These are phyloP conservation scores for Seiridium unicorne DNA, from an alignment of 2,329 filamentous ascomycete genomes.

Conservation along the genomic window DNA sequence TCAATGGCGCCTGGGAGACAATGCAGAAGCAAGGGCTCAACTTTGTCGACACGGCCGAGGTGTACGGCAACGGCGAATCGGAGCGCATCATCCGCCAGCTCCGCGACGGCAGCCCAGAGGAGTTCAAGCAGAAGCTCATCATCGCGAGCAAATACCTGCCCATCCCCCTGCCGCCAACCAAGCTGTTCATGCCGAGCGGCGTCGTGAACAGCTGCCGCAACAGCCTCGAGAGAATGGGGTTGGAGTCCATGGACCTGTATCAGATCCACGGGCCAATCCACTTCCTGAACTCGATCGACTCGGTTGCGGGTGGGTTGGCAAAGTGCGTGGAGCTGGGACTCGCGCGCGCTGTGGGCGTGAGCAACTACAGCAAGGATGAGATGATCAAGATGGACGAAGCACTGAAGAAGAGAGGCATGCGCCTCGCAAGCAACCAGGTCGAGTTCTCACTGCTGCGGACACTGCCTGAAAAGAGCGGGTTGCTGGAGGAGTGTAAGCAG, in stretches of 20 bases:
- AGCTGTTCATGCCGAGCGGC: conserved; percentile 19
- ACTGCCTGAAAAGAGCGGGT: conserved; percentile 35
- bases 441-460: conserved; percentile 41
- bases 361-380: conserved; percentile 39
- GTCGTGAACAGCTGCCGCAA: conserved; percentile 33
- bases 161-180: conserved; percentile 29
- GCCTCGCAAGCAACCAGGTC: conserved; percentile 42
- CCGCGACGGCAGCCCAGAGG: conserved; percentile 31
- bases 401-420: conserved; percentile 31
- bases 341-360: conserved; percentile 38
- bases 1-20: conserved; percentile 24
- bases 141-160: conserved; percentile 40
- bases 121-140: conserved; percentile 25
- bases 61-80: conserved; percentile 38
- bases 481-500: conserved; percentile 36
- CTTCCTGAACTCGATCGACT: conserved; percentile 31
- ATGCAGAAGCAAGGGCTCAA: conserved; percentile 27
- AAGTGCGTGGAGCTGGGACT: conserved; percentile 40
- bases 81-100: conserved; percentile 39
- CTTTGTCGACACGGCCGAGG: conserved; percentile 43
- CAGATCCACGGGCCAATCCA: conserved; percentile 43
- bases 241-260: conserved; percentile 31
- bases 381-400: conserved; percentile 41
- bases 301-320: conserved; percentile 37
- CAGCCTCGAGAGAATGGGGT: conserved; percentile 33